These are phyloP conservation scores for Peterozyma toletana DNA, from an alignment of 805 yeast species.

Conservation along the genomic window DNA sequence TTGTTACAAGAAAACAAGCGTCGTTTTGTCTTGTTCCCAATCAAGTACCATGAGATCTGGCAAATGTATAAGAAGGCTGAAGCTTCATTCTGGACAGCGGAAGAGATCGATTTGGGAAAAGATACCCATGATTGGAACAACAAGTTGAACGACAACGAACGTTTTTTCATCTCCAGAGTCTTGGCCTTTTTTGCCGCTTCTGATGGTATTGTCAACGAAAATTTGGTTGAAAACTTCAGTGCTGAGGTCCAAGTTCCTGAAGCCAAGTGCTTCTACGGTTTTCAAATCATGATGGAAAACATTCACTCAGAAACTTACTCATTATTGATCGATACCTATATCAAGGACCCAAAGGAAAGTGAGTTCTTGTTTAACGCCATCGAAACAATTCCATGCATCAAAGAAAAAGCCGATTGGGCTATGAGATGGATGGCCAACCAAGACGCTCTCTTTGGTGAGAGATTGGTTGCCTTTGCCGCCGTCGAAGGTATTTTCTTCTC, in stretches of 20 bases:
- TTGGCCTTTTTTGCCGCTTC: constrained; percentile 98
- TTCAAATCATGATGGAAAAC: constrained; percentile 99
- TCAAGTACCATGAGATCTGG: constrained; percentile 97
- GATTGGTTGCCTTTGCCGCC: constrained; percentile 97
- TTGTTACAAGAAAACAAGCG: constrained; percentile 74
- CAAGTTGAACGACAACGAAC: constrained; percentile 82
- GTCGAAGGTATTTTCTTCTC: constrained; percentile 98
- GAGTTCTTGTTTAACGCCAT: constrained; percentile 90
- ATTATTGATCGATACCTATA: constrained; percentile 86
- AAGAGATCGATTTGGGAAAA: constrained; percentile 93
- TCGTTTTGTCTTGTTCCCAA: constrained; percentile 92
- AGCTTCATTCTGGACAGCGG: constrained; percentile 99
- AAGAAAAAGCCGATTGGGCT: constrained; percentile 98
- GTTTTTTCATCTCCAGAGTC: constrained; percentile 86
- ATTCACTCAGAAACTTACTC: constrained; percentile 98
- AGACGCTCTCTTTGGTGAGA: constrained; percentile 86
- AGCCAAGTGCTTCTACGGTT: constrained; percentile 98
- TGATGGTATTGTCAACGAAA: constrained; percentile 97
- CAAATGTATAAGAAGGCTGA: constrained; percentile 98
- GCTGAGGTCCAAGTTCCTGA: constrained; percentile 97
- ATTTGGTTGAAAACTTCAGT: constrained; percentile 92
- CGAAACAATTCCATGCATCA: constrained; percentile 92
- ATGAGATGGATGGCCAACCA: constrained; percentile 91
- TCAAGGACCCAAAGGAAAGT: constrained; percentile 92
- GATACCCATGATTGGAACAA: constrained; percentile 91